Evolutionary conservation across 192 early-diverging fungal genomes (phyloP).

Genomic region (Linnemannia schmuckeri): DNA sequence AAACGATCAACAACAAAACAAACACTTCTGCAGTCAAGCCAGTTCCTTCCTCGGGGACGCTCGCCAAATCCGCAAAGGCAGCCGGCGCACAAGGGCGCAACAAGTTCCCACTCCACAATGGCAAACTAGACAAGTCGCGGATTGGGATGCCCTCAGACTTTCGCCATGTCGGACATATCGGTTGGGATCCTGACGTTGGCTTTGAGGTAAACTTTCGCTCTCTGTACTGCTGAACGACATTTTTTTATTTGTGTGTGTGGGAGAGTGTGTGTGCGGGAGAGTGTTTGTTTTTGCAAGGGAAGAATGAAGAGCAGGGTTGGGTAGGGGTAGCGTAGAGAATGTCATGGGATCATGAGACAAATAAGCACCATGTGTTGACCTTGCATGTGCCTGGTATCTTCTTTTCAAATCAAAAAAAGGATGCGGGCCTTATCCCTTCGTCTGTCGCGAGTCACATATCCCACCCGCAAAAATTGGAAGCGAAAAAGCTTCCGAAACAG

Average conservation of each 20-base stretch:
- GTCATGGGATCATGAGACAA: background rate
- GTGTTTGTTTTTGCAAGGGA: background rate
- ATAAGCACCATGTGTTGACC: background rate
- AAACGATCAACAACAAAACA: background rate
- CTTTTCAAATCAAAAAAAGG: background rate
- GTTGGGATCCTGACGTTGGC: constrained; percentile 70
- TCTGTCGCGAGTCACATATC: no score
- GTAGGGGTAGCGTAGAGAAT: background rate
- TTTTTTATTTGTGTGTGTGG: background rate
- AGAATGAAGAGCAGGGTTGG: background rate
- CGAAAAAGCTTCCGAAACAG: no score
- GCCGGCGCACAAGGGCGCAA: constrained; percentile 42
- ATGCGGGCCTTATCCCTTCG: background rate
- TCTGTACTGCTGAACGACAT: background rate
- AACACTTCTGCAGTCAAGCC: constrained; percentile 30
- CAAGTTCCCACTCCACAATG: constrained; percentile 57
- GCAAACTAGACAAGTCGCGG: constrained; percentile 71
- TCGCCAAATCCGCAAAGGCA: constrained; percentile 42
- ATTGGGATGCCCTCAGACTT: constrained; percentile 67
- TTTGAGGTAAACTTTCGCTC: constrained; percentile 57
- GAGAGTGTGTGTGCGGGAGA: no score
- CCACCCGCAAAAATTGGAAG: no score
- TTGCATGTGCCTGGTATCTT: background rate
- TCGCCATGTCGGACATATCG: constrained; percentile 75
- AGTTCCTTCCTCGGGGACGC: constrained; percentile 44